These are phyloP conservation scores for Mucor saturninus DNA, from an alignment of 371 early-diverging fungal genomes.

Conservation along the genomic window DNA sequence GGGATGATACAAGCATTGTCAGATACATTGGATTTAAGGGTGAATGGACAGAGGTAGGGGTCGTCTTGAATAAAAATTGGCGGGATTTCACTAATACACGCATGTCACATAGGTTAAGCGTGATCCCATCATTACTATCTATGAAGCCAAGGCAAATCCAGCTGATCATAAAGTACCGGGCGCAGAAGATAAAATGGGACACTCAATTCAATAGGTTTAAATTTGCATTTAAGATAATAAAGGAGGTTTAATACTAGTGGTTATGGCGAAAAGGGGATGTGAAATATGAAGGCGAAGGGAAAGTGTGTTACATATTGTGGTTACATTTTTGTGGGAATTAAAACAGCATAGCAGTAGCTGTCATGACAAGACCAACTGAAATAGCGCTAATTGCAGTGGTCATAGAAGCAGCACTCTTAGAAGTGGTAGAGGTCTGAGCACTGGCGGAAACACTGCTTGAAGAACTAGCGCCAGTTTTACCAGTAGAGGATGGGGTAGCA, in stretches of 20 bases:
- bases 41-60: constrained; percentile 80
- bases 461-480: neutral
- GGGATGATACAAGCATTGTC: constrained; percentile 66
- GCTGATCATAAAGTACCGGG: constrained; percentile 79
- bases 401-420: neutral
- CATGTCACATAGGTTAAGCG: constrained; percentile 59
- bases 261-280: neutral
- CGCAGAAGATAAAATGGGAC: constrained; percentile 36
- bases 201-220: constrained; percentile 47
- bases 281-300: neutral
- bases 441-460: neutral
- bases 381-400: constrained; percentile 2
- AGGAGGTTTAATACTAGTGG: neutral
- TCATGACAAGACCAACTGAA: neutral
- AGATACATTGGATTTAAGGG: constrained; percentile 89
- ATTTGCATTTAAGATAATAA: neutral
- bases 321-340: neutral
- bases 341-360: constrained; percentile 1
- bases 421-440: neutral
- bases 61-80: neutral
- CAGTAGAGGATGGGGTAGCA: neutral
- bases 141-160: constrained; percentile 86
- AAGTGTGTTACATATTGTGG: neutral
- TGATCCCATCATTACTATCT: constrained; percentile 85
- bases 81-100: neutral